These are phyloP conservation scores for Xylaria scruposa DNA, from an alignment of 495 filamentous ascomycete species.

Conservation along the genomic window DNA sequence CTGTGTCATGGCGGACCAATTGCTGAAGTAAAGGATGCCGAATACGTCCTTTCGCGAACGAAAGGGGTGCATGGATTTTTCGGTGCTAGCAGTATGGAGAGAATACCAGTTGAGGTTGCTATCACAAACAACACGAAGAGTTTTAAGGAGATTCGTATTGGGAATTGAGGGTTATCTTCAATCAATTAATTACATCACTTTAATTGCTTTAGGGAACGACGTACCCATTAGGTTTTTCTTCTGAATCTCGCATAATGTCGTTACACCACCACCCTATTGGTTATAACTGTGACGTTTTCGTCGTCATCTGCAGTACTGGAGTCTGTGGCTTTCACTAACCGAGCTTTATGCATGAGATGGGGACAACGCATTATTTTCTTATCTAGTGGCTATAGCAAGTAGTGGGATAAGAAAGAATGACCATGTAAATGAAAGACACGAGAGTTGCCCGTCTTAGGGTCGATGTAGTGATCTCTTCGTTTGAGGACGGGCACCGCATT, in stretches of 20 bases:
- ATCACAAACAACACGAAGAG: conserved; percentile 64
- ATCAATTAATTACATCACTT: background rate
- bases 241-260: background rate
- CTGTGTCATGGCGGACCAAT: conserved; percentile 75
- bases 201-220: background rate
- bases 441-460: background rate
- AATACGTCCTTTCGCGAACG: conserved; percentile 64
- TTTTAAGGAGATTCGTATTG: conserved; percentile 59
- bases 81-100: conserved; percentile 74
- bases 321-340: background rate
- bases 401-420: background rate
- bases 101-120: conserved; percentile 71
- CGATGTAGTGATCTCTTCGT: background rate
- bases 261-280: background rate
- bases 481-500: background rate
- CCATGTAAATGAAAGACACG: background rate
- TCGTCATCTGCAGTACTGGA: background rate
- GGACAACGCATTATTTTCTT: background rate
- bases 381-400: background rate
- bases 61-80: conserved; percentile 73
- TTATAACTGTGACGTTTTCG: no score
- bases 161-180: background rate
- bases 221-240: background rate
- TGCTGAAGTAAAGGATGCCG: conserved; percentile 65
- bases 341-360: background rate